A percentile compares a stretch with the other conserved stretches of the same genome.
phyloP scores from a whole-genome alignment of 352 stramenopile genomes.

The Ophiocytium majus region DNA sequence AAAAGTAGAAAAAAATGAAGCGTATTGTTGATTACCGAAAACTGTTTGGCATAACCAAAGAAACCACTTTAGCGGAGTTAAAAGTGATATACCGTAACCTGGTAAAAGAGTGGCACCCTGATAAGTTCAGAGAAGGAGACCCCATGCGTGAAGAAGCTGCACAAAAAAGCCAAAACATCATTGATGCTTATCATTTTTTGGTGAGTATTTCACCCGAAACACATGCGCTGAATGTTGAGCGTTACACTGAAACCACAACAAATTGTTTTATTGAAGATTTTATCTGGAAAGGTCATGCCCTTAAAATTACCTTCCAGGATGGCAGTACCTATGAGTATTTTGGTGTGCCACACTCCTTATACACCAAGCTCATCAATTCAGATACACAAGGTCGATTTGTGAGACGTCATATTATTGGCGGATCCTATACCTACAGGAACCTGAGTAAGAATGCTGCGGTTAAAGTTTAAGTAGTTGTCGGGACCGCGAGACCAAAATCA shows the following conservation, averaged over 20 bases:
- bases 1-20: slow-evolving; percentile 3
- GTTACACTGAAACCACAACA: background rate
- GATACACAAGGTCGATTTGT: background rate
- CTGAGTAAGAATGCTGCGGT: background rate
- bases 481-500: background rate
- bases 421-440: background rate
- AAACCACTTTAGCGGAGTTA: background rate
- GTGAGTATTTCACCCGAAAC: slow-evolving; percentile 10
- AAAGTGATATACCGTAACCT: slow-evolving; percentile 5
- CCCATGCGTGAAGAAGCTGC: background rate
- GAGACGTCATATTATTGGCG: background rate
- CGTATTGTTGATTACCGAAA: slow-evolving; percentile 7
- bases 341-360: background rate
- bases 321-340: slow-evolving; percentile 14
- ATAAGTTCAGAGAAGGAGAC: background rate
- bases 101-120: slow-evolving; percentile 4
- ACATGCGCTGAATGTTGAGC: background rate
- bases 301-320: slow-evolving; percentile 2
- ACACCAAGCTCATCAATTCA: slow-evolving; percentile 12
- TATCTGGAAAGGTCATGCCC: background rate
- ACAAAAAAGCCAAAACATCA: slow-evolving; percentile 4
- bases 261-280: slow-evolving; percentile 3
- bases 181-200: slow-evolving; percentile 16
- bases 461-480: background rate
- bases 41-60: background rate